These are phyloP conservation scores for Allantophomopsis lycopodina DNA, from an alignment of 2,329 filamentous ascomycete species.

Conservation along the genomic window DNA sequence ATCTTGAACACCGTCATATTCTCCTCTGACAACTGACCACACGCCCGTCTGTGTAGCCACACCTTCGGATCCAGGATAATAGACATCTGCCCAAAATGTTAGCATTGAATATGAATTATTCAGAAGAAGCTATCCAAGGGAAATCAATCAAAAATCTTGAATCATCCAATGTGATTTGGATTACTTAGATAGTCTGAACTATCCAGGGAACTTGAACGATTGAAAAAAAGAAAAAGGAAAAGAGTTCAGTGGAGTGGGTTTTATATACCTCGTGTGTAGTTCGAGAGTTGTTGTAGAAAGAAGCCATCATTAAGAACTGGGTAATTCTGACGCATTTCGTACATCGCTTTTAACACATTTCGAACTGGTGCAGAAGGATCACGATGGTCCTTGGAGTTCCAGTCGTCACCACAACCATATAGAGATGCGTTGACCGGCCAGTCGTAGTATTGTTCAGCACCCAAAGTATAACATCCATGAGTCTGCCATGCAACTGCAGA, in stretches of 20 bases:
- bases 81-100: conserved; percentile 3
- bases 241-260: no score
- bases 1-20: conserved; percentile 35
- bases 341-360: conserved; percentile 47
- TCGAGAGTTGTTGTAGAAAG: conserved; percentile 38
- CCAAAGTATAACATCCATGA: conserved; percentile 47
- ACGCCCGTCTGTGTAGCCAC: conserved; percentile 40
- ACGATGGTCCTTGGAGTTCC: conserved; percentile 43
- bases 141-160: no score
- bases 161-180: no score
- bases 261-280: conserved; percentile 31
- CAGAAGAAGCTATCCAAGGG: no score
- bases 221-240: no score
- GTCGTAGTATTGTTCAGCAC: conserved; percentile 39
- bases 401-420: conserved; percentile 40
- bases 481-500: conserved; percentile 47
- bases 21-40: conserved; percentile 43
- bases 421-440: conserved; percentile 40
- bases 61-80: conserved; percentile 34
- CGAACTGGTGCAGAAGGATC: conserved; percentile 46
- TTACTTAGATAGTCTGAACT: no score
- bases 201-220: no score
- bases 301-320: conserved; percentile 46
- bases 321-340: conserved; percentile 39
- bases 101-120: no score